Evolutionary conservation across 345 rosid species (phyloP).

Genomic region (Populus euphratica): DNA sequence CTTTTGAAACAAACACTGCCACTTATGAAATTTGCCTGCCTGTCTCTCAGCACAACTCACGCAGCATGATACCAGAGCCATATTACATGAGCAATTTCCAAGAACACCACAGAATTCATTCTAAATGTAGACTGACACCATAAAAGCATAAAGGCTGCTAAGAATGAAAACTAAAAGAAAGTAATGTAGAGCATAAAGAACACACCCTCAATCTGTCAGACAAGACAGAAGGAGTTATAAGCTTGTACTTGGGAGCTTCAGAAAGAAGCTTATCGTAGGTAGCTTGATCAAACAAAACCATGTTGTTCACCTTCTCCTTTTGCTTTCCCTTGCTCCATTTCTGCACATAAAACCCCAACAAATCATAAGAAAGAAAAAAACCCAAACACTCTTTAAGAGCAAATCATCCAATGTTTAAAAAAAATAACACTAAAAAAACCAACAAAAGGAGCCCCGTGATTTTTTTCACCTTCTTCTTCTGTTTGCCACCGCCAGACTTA

Average conservation of each 20-base stretch:
- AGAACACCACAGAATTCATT: not conserved
- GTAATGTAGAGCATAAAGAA: not conserved
- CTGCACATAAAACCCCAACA: slow-evolving; percentile 29
- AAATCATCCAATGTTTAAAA: not conserved
- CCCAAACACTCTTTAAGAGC: not conserved
- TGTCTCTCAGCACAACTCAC: not conserved
- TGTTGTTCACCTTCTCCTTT: slow-evolving; percentile 93
- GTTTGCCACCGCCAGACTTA: slow-evolving; percentile 74
- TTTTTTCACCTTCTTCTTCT: slow-evolving; percentile 63
- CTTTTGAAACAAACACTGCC: not conserved
- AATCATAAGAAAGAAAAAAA: not conserved
- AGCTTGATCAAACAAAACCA: slow-evolving; percentile 79
- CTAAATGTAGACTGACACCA: not conserved
- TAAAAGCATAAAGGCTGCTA: not conserved
- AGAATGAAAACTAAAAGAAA: not conserved
- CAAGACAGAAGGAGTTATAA: slow-evolving; percentile 73
- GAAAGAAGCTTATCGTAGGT: slow-evolving; percentile 76
- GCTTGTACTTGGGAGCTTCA: slow-evolving; percentile 81
- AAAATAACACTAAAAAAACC: not conserved
- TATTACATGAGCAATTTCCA: not conserved
- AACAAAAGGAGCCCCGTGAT: not conserved
- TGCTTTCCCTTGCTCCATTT: slow-evolving; percentile 94
- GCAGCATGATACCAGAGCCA: not conserved
- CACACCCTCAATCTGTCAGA: slow-evolving; percentile 82
- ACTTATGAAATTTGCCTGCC: not conserved